These are phyloP conservation scores for Blastobotrys mokoenaii DNA, from an alignment of 805 yeast species.

Conservation along the genomic window DNA sequence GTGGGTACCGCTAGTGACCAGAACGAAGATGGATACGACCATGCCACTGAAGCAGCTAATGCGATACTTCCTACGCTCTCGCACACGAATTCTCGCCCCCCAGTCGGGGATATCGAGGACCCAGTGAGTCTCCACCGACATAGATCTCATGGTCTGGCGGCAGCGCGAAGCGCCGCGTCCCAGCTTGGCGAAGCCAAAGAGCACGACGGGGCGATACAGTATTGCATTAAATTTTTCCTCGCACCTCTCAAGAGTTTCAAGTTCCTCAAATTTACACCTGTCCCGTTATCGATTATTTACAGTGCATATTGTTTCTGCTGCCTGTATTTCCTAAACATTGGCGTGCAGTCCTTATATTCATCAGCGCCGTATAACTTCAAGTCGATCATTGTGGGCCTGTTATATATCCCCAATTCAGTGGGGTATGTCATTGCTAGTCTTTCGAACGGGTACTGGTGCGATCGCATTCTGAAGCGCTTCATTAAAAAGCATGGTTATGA, in stretches of 20 bases:
- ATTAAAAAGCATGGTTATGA: slow-evolving; percentile 51
- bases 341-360: slow-evolving; percentile 56
- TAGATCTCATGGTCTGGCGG: slow-evolving; percentile 1
- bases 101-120: not conserved
- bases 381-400: slow-evolving; percentile 58
- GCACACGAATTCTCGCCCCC: not conserved
- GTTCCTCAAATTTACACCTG: slow-evolving; percentile 67
- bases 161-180: not conserved
- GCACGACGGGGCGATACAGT: slow-evolving; percentile 20
- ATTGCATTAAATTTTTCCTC: slow-evolving; percentile 22
- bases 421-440: slow-evolving; percentile 68
- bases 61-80: slow-evolving; percentile 3
- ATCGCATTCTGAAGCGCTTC: slow-evolving; percentile 46
- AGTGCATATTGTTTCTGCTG: slow-evolving; percentile 67
- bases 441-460: slow-evolving; percentile 78
- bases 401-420: slow-evolving; percentile 77
- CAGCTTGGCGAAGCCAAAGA: not conserved
- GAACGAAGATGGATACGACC: not conserved
- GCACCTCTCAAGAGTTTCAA: slow-evolving; percentile 54
- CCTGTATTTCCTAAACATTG: slow-evolving; percentile 65
- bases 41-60: not conserved
- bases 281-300: slow-evolving; percentile 52
- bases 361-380: slow-evolving; percentile 61
- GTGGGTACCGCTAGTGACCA: not conserved
- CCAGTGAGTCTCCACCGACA: not conserved